Evolutionary conservation across 495 filamentous ascomycete species (phyloP).

Genomic region (Penicillium longicatenatum): DNA sequence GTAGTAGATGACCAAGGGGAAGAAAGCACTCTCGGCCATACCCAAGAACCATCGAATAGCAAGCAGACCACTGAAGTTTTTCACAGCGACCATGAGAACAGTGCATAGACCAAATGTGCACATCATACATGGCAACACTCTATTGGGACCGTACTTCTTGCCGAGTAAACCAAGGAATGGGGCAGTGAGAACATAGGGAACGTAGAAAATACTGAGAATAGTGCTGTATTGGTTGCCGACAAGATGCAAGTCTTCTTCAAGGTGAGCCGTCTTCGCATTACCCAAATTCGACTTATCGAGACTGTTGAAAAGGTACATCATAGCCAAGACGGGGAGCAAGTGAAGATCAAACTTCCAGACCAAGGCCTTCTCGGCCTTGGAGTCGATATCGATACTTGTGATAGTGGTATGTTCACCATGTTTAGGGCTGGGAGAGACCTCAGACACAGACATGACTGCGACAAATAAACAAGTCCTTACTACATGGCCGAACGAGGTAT

Average conservation of each 20-base stretch:
- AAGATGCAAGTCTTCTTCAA: conserved; percentile 53
- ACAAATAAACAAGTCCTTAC: not conserved
- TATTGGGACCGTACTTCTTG: conserved; percentile 65
- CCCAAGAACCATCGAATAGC: conserved; percentile 60
- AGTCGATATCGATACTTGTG: conserved; percentile 20
- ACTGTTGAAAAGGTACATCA: conserved; percentile 68
- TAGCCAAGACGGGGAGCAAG: conserved; percentile 61
- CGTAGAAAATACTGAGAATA: conserved; percentile 71
- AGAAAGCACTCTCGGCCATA: conserved; percentile 74
- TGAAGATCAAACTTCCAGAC: conserved; percentile 61
- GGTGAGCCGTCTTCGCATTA: conserved; percentile 69
- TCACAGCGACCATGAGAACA: conserved; percentile 52
- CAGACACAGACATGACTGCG: conserved; percentile 1
- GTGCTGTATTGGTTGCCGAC: conserved; percentile 68
- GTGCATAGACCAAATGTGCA: conserved; percentile 65
- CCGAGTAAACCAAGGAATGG: conserved; percentile 67
- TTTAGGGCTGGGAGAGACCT: not conserved
- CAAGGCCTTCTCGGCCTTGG: conserved; percentile 15
- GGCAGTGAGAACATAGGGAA: conserved; percentile 74
- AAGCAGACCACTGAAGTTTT: conserved; percentile 68
- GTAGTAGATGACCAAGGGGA: conserved; percentile 67
- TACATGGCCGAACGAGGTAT: not conserved
- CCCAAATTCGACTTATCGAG: conserved; percentile 70
- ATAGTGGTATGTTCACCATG: conserved; percentile 6
- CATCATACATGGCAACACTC: conserved; percentile 70